These are phyloP conservation scores for Phialemoniopsis sp. DNA, from an alignment of 2,329 filamentous ascomycete species.

Conservation along the genomic window DNA sequence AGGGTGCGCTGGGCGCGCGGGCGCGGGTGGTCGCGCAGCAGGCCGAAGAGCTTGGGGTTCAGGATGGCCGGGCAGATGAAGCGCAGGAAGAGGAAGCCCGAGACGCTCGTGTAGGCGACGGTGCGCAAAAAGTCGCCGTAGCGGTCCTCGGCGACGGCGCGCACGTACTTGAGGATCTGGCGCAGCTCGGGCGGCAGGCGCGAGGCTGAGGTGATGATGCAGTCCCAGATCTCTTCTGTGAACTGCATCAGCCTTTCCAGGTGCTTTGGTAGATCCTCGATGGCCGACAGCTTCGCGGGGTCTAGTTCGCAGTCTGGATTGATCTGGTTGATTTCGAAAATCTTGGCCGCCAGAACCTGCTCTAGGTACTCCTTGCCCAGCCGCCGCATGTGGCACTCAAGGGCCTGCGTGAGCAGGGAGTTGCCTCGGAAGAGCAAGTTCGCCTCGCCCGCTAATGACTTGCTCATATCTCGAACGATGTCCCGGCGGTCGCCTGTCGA, in stretches of 20 bases:
- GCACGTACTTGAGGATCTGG: conserved; percentile 83
- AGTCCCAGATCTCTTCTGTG: conserved; percentile 81
- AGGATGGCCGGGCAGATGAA: conserved; percentile 97
- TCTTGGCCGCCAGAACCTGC: conserved; percentile 78
- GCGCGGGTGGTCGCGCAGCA: conserved; percentile 78
- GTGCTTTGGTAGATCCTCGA: conserved; percentile 74
- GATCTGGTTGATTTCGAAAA: conserved; percentile 83
- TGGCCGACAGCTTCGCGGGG: conserved; percentile 66
- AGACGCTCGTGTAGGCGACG: conserved; percentile 90
- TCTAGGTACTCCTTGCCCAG: conserved; percentile 91
- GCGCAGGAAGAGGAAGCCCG: conserved; percentile 87
- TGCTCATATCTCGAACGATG: conserved; percentile 72
- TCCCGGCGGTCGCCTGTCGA: conserved; percentile 63
- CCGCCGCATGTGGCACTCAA: conserved; percentile 94
- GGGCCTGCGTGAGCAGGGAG: conserved; percentile 84
- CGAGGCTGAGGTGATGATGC: conserved; percentile 69
- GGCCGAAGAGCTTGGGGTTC: conserved; percentile 88
- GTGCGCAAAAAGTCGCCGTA: conserved; percentile 90
- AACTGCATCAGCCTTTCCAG: conserved; percentile 74
- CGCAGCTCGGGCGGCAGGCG: conserved; percentile 78
- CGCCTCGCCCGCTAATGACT: conserved; percentile 78
- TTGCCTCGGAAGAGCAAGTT: conserved; percentile 96
- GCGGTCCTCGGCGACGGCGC: conserved; percentile 87
- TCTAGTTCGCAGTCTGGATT: conserved; percentile 96
- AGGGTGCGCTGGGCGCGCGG: conserved; percentile 80